Evolutionary conservation across 768 basidiomycete species (phyloP), one percentile per base, ranked within the genome.

Genomic region (Leccinum incarnatum): DNA sequence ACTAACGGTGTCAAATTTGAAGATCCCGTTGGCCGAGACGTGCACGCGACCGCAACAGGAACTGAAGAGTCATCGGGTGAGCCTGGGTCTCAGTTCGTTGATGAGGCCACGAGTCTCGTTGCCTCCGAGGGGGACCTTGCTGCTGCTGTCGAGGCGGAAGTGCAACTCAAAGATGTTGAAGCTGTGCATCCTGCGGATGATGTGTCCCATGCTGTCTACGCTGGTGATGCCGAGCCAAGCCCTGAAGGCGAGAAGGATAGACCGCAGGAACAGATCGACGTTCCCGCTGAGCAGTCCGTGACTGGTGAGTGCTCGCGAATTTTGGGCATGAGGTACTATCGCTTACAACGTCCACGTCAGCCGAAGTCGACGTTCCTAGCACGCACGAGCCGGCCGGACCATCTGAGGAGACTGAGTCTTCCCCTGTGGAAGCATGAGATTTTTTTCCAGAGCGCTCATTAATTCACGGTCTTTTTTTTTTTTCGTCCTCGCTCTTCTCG

Each of bases 251-350:
- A 19, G 4, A 40, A 21, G 11, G 19, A 45, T n/a, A 58, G 27
- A 42, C 23, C 34, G 8, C 51, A 49, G 36, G 42, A 55, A 19
- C 53, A 29, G 2, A 47, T 27, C 15, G 49, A 49, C 19, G 40
- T 15, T 53, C 4, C 5, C 8, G 37, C 29, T 42, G 54, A 56
- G 23, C 30, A 9, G 19, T 6, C 55, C 29, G 42, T 49, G 57
- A n/a, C 42, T 10, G 27, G 65, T 62, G n/a, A 65, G 66, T 62
- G 51, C 5, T 49, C 50, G 55, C 6, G 32, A 56, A 54, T 40
- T 10, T 36, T 14, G 19, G 36, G 25, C 21, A 29, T 27, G 32
- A 34, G 25, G 11, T 23, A 29, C 40, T 14, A 21, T 54, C 1
- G 19, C 53, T 68, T 47, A 65, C 27, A 46, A 46, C 10, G 21